A percentile compares a stretch with the other conserved stretches of the same genome.
Evolutionary conservation across 2,329 filamentous ascomycete genomes (phyloP).

Genomic region (Pestalotiopsis sp.): DNA sequence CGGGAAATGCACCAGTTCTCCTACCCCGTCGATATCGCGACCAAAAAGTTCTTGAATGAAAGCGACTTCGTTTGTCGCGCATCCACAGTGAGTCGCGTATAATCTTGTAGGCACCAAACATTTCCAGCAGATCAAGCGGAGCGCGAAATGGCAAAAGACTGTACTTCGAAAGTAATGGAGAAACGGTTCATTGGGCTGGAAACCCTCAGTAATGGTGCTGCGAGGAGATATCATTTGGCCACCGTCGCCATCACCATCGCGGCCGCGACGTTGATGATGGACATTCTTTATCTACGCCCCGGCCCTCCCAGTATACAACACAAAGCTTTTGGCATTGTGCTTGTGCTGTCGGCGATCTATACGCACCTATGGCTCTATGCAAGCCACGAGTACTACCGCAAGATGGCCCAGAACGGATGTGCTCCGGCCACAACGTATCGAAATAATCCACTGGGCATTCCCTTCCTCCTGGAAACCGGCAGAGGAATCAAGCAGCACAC

Average conservation of each 20-base stretch:
- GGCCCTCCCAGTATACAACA: slow-evolving; percentile 2
- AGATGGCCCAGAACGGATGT: slow-evolving; percentile 21
- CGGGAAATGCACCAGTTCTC: too few species aligned
- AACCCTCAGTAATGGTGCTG: background rate
- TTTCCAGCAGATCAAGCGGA: too few species aligned
- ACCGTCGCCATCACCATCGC: slow-evolving; percentile 8
- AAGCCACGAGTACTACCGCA: slow-evolving; percentile 18
- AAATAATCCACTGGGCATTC: slow-evolving; percentile 23
- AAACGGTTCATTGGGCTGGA: background rate
- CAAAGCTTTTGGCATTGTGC: slow-evolving; percentile 11
- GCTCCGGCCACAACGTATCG: slow-evolving; percentile 21
- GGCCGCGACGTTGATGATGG: slow-evolving; percentile 11
- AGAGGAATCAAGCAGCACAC: slow-evolving; percentile 15
- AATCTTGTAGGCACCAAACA: too few species aligned
- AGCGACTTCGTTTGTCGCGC: too few species aligned
- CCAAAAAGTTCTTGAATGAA: too few species aligned
- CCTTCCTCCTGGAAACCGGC: slow-evolving; percentile 24
- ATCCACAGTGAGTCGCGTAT: too few species aligned
- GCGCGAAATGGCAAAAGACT: too few species aligned
- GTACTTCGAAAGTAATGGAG: too few species aligned
- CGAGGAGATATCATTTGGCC: slow-evolving; percentile 20
- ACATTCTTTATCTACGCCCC: slow-evolving; percentile 16
- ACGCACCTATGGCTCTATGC: slow-evolving; percentile 20
- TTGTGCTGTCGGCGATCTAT: slow-evolving; percentile 16
- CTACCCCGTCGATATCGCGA: too few species aligned